Evolutionary conservation across 129 eudicot genomes (phyloP).

Genomic region (Flaveria trinervia): DNA sequence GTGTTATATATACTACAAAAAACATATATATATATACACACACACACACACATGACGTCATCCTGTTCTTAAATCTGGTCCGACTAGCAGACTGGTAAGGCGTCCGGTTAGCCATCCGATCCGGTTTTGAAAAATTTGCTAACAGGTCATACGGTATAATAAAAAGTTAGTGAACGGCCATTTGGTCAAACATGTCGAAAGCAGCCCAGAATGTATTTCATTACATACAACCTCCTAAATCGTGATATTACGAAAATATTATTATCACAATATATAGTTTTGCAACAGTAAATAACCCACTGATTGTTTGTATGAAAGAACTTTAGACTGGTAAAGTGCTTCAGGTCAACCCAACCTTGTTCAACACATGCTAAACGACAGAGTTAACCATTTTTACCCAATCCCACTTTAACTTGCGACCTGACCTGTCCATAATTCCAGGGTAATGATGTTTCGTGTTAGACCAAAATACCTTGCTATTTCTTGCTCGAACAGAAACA

Average conservation of each 20-base stretch:
- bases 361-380: background rate
- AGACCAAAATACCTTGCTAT: conserved; percentile 49
- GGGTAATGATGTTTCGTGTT: background rate
- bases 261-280: background rate
- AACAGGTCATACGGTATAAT: background rate
- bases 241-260: background rate
- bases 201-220: background rate
- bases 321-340: background rate
- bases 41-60: no score
- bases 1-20: no score
- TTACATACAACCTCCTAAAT: background rate
- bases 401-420: background rate
- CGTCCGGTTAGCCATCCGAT: no score
- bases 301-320: background rate
- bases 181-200: background rate
- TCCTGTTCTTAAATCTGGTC: no score
- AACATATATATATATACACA: no score
- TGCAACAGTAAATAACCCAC: background rate
- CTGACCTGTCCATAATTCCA: background rate
- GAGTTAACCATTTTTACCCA: background rate
- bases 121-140: no score
- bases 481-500: conserved; percentile 65
- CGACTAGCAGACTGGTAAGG: no score
- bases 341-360: background rate
- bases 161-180: background rate